These are phyloP conservation scores for Ceratobasidium sp. DNA, from an alignment of 1,284 basidiomycete species.

Conservation along the genomic window DNA sequence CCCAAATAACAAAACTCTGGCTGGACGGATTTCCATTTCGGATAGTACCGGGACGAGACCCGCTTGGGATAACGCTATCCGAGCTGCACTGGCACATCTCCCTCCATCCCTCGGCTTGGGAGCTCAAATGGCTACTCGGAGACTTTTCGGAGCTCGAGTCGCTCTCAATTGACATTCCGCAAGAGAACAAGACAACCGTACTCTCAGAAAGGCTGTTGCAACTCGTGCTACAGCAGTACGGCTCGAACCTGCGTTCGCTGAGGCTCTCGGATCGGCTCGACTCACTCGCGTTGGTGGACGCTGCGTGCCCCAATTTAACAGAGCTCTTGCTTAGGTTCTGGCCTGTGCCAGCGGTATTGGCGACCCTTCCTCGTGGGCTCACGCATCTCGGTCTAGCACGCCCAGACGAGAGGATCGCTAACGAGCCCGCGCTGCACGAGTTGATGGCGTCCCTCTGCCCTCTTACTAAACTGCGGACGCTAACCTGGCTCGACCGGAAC, in stretches of 20 bases:
- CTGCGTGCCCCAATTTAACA: constrained; percentile 19
- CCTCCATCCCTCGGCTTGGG: constrained; percentile 30
- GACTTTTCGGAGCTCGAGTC: constrained; percentile 19
- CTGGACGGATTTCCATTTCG: constrained; percentile 31
- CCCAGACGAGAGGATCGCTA: constrained; percentile 37
- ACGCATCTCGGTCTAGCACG: constrained; percentile 31
- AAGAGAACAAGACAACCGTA: constrained; percentile 5
- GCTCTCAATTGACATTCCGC: constrained; percentile 23
- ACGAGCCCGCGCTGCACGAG: constrained; percentile 32
- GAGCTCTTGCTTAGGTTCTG: constrained; percentile 38
- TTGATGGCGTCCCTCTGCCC: constrained; percentile 19
- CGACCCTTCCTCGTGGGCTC: constrained; percentile 16
- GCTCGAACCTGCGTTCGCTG: constrained; percentile 26
- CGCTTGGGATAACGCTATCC: constrained; percentile 19
- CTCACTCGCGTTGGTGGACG: constrained; percentile 26
- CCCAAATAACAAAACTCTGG: constrained; percentile 32
- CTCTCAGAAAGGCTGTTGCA: constrained; percentile 22
- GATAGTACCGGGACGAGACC: constrained; percentile 26
- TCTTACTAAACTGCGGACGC: constrained; percentile 2
- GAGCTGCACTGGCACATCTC: constrained; percentile 39
- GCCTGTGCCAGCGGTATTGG: constrained; percentile 17
- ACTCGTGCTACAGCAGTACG: constrained; percentile 26
- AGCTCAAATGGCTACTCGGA: constrained; percentile 42
- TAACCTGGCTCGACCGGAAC: constrained; percentile 31
- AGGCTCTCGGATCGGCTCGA: constrained; percentile 36